phyloP scores from a whole-genome alignment of 2,329 filamentous ascomycete genomes.

The Ceratocystis smalleyi region DNA sequence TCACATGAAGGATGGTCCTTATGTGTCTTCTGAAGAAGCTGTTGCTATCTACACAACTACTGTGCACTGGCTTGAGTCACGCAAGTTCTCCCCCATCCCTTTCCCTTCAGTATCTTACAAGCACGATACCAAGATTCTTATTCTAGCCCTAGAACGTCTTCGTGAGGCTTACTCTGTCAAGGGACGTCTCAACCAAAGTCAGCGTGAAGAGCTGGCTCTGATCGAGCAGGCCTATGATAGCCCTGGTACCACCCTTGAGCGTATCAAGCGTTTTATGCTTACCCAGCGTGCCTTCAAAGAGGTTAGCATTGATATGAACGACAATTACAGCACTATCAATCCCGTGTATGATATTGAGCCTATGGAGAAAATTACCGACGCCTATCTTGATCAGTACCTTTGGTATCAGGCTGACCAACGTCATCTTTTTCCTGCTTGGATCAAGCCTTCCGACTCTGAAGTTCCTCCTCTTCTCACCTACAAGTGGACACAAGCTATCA shows the following conservation, averaged over 20 bases:
- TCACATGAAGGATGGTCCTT: constrained; percentile 97
- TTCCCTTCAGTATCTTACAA: constrained; percentile 99
- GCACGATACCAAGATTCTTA: constrained; percentile 97
- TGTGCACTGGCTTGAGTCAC: constrained; percentile 94
- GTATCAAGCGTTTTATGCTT: constrained; percentile 93
- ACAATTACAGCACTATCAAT: constrained; percentile 98
- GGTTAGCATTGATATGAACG: constrained; percentile 99
- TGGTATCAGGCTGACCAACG: constrained; percentile 99
- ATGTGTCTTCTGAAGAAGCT: constrained; percentile 94
- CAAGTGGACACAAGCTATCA: constrained; percentile 99
- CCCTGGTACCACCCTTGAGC: constrained; percentile 82
- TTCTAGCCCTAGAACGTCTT: constrained; percentile 80
- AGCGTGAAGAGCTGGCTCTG: constrained; percentile 86
- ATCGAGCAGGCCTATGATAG: constrained; percentile 98
- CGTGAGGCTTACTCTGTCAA: constrained; percentile 97
- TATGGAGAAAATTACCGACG: constrained; percentile 98
- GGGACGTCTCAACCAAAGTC: constrained; percentile 88
- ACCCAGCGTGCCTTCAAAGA: constrained; percentile 98
- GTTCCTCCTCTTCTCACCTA: constrained; percentile 88
- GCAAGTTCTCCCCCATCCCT: constrained; percentile 96
- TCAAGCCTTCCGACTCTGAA: constrained; percentile 96
- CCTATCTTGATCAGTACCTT: constrained; percentile 93
- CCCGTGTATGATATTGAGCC: constrained; percentile 98
- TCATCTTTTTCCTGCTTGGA: constrained; percentile 94
- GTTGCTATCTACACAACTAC: constrained; percentile 98